Base-by-base conservation (phyloP, 2,329 filamentous ascomycete genomes). In the Exutisphaerella laricina region DNA sequence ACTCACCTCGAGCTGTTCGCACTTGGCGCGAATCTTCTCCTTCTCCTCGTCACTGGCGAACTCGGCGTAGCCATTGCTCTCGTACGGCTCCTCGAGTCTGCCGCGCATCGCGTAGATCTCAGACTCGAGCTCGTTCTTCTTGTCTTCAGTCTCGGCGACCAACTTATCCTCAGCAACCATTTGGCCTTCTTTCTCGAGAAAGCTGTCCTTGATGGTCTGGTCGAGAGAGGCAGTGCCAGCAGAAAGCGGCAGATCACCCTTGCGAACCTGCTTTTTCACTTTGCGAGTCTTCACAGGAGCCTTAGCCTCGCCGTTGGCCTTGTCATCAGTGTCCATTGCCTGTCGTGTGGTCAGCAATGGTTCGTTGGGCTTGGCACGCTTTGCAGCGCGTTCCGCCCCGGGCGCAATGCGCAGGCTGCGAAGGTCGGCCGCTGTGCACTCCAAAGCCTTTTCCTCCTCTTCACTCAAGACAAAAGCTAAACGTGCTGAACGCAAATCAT, bases 101-200 rank as follows among this genome's bases (percentile, higher is more conserved):
- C 88, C 88, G 58, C 90, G 85, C 64, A 95, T 78, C 61, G 97
- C 89, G 71, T 98, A 98, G 70, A 97, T 96, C 71, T 84, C 94
- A 17, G 87, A 82, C 77, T 98, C 92, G 41, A 98, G 85, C 72
- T 97, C 90, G 74, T 98, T 98, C 87, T 97, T 98, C 81, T 94
- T 94, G 75, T 97, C 88, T 66, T 97, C 92, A 26, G 92, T 98
- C 67, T 97, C 92, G 58, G 86, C 87, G 43, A 98, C 89, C 45
- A 97, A 83, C 79, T 97, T 98, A 73, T 98, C 92, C 70, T 96
- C 88, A 80, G 94, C 90, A 58, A 88, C 80, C 92, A 98, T 97
- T 58, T 81, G 66, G 55, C 82, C 77, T 72, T 98, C 92, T 67
- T 83, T 82, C 77, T 98, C 92, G 38, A 75, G 69, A 54, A 82